Evolutionary conservation across 108 stramenopile genomes (phyloP).

Genomic region (Epithemia pelagica): DNA sequence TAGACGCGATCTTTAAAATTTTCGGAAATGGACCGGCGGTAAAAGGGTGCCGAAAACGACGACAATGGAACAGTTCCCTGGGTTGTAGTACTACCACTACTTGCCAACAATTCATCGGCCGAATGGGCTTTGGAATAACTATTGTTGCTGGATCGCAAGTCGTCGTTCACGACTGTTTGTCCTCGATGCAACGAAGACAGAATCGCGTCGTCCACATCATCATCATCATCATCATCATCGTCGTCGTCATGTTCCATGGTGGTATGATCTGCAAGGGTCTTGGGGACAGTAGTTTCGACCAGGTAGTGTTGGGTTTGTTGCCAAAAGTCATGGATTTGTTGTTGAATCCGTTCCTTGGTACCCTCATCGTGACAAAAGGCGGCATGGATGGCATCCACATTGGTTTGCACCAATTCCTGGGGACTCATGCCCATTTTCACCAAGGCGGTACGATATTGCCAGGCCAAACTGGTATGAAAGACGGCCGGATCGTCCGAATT

Average conservation of each 20-base stretch:
- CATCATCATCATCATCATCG: not conserved
- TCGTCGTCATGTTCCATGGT: too few species aligned
- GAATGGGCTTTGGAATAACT: too few species aligned
- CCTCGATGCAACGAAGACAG: too few species aligned
- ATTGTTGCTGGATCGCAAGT: not conserved
- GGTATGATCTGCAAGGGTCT: not conserved
- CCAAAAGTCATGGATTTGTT: not conserved
- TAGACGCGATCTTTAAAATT: slow-evolving; percentile 12
- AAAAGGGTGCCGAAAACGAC: too few species aligned
- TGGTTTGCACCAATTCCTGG: slow-evolving; percentile 17
- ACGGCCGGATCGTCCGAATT: slow-evolving; percentile 74
- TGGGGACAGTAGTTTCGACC: not conserved
- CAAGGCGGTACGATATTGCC: slow-evolving; percentile 51
- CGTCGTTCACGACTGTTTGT: not conserved
- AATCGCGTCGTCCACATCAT: too few species aligned
- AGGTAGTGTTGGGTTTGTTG: not conserved
- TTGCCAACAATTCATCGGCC: not conserved
- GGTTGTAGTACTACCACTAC: too few species aligned
- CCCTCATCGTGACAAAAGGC: slow-evolving; percentile 28
- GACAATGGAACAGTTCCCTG: too few species aligned
- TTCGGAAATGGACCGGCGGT: slow-evolving; percentile 7
- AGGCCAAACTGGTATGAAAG: slow-evolving; percentile 47
- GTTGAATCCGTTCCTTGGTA: not conserved
- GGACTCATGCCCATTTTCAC: slow-evolving; percentile 42
- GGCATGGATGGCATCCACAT: slow-evolving; percentile 42